Conservation (phyloP, 352 stramenopile genomes). For the Phytophthora litchii region DNA sequence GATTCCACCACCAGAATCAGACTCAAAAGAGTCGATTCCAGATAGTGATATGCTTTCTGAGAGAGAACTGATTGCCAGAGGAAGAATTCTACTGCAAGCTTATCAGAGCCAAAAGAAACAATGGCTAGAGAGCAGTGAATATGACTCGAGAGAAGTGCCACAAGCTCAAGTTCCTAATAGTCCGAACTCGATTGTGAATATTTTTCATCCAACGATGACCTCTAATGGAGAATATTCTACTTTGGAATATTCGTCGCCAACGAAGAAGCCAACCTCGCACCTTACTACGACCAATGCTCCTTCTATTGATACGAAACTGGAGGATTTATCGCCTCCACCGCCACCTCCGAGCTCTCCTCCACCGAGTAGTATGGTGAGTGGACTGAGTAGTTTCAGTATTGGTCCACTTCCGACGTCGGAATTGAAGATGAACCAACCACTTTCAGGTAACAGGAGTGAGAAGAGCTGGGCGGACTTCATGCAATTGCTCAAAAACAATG, state of each 20-base stretch:
- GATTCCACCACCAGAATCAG: slow-evolving; percentile 10
- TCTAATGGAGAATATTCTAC: slow-evolving; percentile 22
- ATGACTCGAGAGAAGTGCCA: slow-evolving; percentile 6
- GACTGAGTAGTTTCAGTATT: slow-evolving; percentile 33
- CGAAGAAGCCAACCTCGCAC: slow-evolving; percentile 1
- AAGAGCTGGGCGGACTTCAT: slow-evolving; percentile 46
- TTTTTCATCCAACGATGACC: slow-evolving; percentile 13
- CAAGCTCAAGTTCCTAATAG: slow-evolving; percentile 1
- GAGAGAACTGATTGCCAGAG: slow-evolving; percentile 51
- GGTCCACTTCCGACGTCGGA: slow-evolving; percentile 24
- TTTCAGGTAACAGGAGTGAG: slow-evolving; percentile 30
- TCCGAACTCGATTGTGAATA: slow-evolving; percentile 17
- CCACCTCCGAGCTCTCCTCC: slow-evolving; percentile 13
- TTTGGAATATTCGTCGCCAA: slow-evolving; percentile 19
- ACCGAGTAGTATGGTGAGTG: slow-evolving; percentile 20
- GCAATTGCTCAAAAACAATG: slow-evolving; percentile 38
- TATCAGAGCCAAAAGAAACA: slow-evolving; percentile 59
- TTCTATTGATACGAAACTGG: slow-evolving; percentile 30
- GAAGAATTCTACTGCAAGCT: slow-evolving; percentile 42
- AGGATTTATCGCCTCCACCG: slow-evolving; percentile 1
- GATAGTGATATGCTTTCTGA: slow-evolving; percentile 30
- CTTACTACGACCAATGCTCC: slow-evolving; percentile 13
- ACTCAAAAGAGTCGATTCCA: slow-evolving; percentile 4
- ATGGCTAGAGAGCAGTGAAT: slow-evolving; percentile 15
- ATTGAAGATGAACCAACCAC: slow-evolving; percentile 26